Base-by-base conservation (phyloP, 441 rosid genomes). In the Brassica hybrid region DNA sequence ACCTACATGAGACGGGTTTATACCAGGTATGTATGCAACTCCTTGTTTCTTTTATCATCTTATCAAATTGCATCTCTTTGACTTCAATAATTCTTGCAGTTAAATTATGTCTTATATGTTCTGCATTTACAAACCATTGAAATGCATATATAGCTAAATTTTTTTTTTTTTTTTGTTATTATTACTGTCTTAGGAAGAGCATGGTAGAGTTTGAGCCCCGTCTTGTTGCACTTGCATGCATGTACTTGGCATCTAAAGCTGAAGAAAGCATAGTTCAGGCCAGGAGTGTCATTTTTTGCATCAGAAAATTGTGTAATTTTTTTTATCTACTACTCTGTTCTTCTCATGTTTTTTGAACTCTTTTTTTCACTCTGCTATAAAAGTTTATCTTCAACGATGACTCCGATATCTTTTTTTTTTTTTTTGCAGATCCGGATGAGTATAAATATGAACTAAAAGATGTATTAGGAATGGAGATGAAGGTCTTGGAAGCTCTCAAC, bases 381-480 rank as follows among this genome's bases (percentile, higher is more conserved):
- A 56, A 52, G 19, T 10, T 10, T 21, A 21, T 21, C 23, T 21
- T 21, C 23, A 21, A 21, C 23, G 23, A 21, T 2, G 23, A 21
- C 23, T 21, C 23, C 23, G 2, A 21, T 21, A 21, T 21, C 23
- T 21, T 21, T 2, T 21, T 21, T 21, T 21, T 19, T 21, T 61
- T 60, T 81, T 62, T 50, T 50, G 58, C 87, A 92, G 98, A 81
- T 90, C 12, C 87, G 6, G 98, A 93, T 81, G 97, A 86, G 84
- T 85, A 86, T 67, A 84, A 85, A 72, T 92, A 80, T 65, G 98
- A 94, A 82, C 77, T 89, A 74, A 94, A 94, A 82, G 99, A 93
- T 75, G 86, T 94, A 72, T 90, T 94, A 79, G 99, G 92, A 81
- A 94, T 93, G 98, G 99, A 94, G 88, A 93, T 93, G 99, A 94